Conservation (phyloP, 192 early-diverging fungal species). For the Mortierella claussenii region DNA sequence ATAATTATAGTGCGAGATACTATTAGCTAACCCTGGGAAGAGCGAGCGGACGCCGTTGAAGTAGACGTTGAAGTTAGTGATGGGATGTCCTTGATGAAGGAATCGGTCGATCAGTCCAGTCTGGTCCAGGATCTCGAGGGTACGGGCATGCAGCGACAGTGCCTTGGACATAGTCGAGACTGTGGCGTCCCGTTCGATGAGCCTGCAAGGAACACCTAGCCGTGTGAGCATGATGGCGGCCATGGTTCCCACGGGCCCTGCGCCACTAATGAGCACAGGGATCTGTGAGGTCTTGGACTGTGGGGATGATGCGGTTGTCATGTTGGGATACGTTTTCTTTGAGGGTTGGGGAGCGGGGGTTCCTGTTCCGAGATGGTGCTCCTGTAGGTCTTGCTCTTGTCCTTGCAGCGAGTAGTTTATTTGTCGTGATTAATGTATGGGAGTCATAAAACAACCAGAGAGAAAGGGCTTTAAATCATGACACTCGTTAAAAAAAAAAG, state of each 20-base stretch:
- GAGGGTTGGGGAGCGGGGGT: neutral
- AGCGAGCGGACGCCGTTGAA: conserved; percentile 14
- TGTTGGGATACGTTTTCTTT: neutral
- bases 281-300: conserved; percentile 7
- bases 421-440: no score
- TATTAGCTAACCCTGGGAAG: conserved; percentile 29
- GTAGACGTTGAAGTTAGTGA: conserved; percentile 34
- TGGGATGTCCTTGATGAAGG: conserved; percentile 29
- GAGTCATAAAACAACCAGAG: no score
- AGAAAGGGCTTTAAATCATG: no score
- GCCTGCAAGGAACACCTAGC: conserved; percentile 23
- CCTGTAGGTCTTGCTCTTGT: no score
- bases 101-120: conserved; percentile 34
- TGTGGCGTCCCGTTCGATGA: conserved; percentile 37
- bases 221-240: conserved; percentile 43
- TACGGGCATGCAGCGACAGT: conserved; percentile 39
- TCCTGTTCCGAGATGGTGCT: conserved; percentile 51
- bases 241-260: conserved; percentile 45
- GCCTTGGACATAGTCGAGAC: conserved; percentile 40
- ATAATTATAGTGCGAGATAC: conserved; percentile 48
- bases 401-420: no score
- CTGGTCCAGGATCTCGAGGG: conserved; percentile 47
- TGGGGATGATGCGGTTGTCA: neutral
- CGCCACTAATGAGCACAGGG: conserved; percentile 51
- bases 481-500: no score